Base-by-base conservation (phyloP, 1,284 basidiomycete species). In the Termitomyces sp. region DNA sequence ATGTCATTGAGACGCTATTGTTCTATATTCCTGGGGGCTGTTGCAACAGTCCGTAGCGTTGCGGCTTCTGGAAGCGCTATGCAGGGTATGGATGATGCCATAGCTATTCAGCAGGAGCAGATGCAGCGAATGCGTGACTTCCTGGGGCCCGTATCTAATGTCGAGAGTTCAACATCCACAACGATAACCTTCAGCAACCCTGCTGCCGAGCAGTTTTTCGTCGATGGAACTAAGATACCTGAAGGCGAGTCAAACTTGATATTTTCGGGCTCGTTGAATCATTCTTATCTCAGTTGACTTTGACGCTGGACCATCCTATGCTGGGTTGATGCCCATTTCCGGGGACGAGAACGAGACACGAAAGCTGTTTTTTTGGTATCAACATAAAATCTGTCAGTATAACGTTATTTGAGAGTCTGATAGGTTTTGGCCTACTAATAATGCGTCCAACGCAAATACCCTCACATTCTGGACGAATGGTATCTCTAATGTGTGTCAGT, bases 361-460 rank as follows among this genome's bases (percentile, higher is more conserved):
- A 26, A 79, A 89, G 72, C 73, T 90, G 9, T 90, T 85, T 73
- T 91, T 90, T 69, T 90, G 87, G 87, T 84, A 81, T 78, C 5
- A 5, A 13, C 8, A 31, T 21, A n/a, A 26, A 26, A 15, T 36
- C n/a, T 8, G 12, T n/a, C 15, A 2, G 15, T 12, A 43, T 24
- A n/a, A 8, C n/a, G 13, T 24, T 12, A 21, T 30, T 4, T 24
- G 46, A 38, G 15, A 19, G 19, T 10, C n/a, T 17, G 26, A 52
- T 9, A 61, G 69, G 66, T 65, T 69, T 59, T 69, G 70, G 72
- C 83, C 83, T 0, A 75, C 75, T 19, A 78, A 71, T 58, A 78
- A 76, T 58, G 65, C 64, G 30, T 70, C 66, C 4, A 74, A 74
- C 58, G 68, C 70, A 0, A 75, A 81, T 44, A 78, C 84, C 56